Evolutionary conservation across 257 asterid species (phyloP), one percentile per base, ranked within the genome.

Genomic region (Jaltomata sinuosa): DNA sequence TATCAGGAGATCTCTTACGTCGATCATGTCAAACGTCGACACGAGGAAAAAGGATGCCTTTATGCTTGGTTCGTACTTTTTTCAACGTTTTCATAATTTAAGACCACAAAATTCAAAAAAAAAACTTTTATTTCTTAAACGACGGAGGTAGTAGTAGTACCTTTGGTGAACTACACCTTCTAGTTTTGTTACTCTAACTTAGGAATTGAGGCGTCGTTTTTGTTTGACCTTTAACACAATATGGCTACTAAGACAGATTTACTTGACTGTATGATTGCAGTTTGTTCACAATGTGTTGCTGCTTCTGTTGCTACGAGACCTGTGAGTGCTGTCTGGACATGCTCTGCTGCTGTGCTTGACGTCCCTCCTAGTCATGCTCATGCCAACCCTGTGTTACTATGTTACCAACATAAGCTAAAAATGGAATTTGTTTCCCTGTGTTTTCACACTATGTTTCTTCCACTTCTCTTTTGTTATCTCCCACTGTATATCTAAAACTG

Each of bases 291-390:
- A 8, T 61, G 84, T 89, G 89, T 57, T 89, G 90, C 89, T 85
- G 87, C 54, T 89, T 87, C 84, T 89, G 90, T 61, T 87, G 89
- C 87, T 89, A 69, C 52, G 88, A 89, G 85, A 71, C 90, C 15
- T 89, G 91, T 11, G 85, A 89, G 83, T 87, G 90, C 85, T 87
- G 86, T 81, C 85, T 85, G 83, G 87, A 89, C 71, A 50, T 85
- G 3, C 22, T 84, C 69, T 89, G 88, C 87, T 84, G 90, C 10
- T 81, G 81, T 62, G n/a, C 18, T 32, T 89, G 29, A 10, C 78
- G 81, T 52, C 45, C n/a, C 38, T 89, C 84, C 55, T 12, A 80
- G 55, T 16, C 42, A 38, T 38, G 72, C 6, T n/a, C 81, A 45
- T 22, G 27, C 15, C 61, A 76, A 47, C 3, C 16, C 59, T 76